Evolutionary conservation across 768 basidiomycete species (phyloP).

Genomic region (Leucocoprinus leucothites): DNA sequence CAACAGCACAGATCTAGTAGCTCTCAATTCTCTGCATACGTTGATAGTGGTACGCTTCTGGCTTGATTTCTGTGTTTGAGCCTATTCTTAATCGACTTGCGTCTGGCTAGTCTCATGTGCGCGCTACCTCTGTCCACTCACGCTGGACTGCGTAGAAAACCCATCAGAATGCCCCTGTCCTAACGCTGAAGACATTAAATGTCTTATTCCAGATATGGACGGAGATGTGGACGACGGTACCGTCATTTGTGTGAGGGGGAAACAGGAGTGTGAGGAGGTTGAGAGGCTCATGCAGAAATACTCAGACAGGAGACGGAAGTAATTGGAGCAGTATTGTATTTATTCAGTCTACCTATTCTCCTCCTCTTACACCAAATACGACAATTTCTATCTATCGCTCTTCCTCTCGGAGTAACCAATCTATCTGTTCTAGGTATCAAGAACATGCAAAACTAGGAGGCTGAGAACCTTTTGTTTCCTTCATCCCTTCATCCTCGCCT

Average conservation of each 20-base stretch:
- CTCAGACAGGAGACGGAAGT: slow-evolving; percentile 27
- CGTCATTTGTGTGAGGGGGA: slow-evolving; percentile 68
- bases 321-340: slow-evolving; percentile 3
- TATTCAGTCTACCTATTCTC: slow-evolving; percentile 4
- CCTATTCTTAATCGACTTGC: not conserved
- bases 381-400: too few species aligned
- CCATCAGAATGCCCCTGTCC: slow-evolving; percentile 80
- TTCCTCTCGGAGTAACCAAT: too few species aligned
- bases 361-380: not conserved
- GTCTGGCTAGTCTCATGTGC: slow-evolving; percentile 59
- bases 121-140: slow-evolving; percentile 72
- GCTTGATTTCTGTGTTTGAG: not conserved
- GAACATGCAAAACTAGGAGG: too few species aligned
- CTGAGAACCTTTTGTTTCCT: not conserved
- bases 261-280: slow-evolving; percentile 58
- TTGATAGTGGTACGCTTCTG: slow-evolving; percentile 53
- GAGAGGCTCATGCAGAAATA: slow-evolving; percentile 48
- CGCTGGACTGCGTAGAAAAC: slow-evolving; percentile 61
- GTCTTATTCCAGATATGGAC: slow-evolving; percentile 61
- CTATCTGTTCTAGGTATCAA: not conserved
- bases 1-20: slow-evolving; percentile 52
- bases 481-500: not conserved
- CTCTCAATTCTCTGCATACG: slow-evolving; percentile 64
- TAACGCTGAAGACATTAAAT: slow-evolving; percentile 71
- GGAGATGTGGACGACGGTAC: slow-evolving; percentile 50